Conservation (phyloP, 805 yeast species). For the Candida arabinofermentans region DNA sequence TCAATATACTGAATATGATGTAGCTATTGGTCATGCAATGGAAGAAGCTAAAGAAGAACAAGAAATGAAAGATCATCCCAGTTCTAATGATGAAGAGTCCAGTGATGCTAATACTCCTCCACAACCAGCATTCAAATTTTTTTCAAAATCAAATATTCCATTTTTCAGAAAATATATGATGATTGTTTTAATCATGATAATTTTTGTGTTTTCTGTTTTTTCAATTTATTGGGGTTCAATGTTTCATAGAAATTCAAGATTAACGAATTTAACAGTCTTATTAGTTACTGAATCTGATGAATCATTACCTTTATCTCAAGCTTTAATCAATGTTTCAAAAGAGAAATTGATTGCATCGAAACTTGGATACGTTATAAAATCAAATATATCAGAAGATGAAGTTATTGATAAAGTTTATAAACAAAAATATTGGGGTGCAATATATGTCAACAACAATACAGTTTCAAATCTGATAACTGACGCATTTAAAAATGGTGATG, state of each 20-base stretch:
- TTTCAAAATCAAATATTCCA: constrained; percentile 11
- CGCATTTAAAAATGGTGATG: constrained; percentile 36
- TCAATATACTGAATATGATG: constrained; percentile 21
- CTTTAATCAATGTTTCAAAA: constrained; percentile 18
- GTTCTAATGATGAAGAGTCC: constrained; percentile 2
- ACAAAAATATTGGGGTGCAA: constrained; percentile 60
- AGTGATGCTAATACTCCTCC: neutral
- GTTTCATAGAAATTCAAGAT: constrained; percentile 29
- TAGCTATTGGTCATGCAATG: constrained; percentile 9
- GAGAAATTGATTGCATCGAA: constrained; percentile 9
- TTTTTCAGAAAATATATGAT: constrained; percentile 12
- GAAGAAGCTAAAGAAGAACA: constrained; percentile 7
- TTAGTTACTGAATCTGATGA: constrained; percentile 36
- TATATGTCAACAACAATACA: constrained; percentile 44
- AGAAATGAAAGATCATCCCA: neutral
- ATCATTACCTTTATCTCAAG: constrained; percentile 29
- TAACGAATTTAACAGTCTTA: constrained; percentile 34
- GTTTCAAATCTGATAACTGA: constrained; percentile 37
- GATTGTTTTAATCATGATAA: constrained; percentile 28
- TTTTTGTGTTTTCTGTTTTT: constrained; percentile 35
- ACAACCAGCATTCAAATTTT: constrained; percentile 9
- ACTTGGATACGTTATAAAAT: constrained; percentile 37
- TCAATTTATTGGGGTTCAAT: constrained; percentile 49
- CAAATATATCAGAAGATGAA: constrained; percentile 32
- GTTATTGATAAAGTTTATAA: constrained; percentile 44